Conservation (phyloP, 2,329 filamentous ascomycete species). For the Hypomyces rosellus region DNA sequence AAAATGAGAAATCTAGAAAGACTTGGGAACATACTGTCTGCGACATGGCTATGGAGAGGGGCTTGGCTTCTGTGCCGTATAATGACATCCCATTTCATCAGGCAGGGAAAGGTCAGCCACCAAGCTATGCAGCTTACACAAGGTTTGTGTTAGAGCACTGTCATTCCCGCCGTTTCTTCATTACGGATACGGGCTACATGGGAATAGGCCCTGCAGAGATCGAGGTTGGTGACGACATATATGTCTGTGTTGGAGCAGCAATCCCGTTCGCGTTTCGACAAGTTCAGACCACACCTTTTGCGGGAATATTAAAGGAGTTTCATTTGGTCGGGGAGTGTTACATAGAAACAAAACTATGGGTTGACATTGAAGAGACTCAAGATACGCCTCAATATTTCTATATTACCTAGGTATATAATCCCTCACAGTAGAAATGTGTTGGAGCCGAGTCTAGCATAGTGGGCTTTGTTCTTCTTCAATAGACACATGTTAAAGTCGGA, state of each 20-base stretch:
- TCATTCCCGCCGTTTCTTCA: neutral
- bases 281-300: too few species aligned
- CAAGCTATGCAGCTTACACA: neutral
- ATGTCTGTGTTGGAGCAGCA: neutral
- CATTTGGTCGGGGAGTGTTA: too few species aligned
- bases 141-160: neutral
- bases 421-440: too few species aligned
- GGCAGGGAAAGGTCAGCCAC: neutral
- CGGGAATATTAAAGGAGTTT: too few species aligned
- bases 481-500: too few species aligned
- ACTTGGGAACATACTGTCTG: neutral
- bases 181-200: neutral
- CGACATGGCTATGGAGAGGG: neutral
- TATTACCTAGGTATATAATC: too few species aligned
- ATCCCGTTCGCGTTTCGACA: neutral
- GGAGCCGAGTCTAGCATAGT: too few species aligned
- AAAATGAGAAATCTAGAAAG: neutral
- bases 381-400: too few species aligned
- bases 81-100: neutral
- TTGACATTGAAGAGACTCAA: too few species aligned
- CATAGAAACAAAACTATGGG: too few species aligned
- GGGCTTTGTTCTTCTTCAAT: too few species aligned
- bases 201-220: neutral
- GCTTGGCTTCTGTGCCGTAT: neutral
- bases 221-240: neutral